Conservation (phyloP, 176 grass and related monocot species). For the Triticum timopheevii region DNA sequence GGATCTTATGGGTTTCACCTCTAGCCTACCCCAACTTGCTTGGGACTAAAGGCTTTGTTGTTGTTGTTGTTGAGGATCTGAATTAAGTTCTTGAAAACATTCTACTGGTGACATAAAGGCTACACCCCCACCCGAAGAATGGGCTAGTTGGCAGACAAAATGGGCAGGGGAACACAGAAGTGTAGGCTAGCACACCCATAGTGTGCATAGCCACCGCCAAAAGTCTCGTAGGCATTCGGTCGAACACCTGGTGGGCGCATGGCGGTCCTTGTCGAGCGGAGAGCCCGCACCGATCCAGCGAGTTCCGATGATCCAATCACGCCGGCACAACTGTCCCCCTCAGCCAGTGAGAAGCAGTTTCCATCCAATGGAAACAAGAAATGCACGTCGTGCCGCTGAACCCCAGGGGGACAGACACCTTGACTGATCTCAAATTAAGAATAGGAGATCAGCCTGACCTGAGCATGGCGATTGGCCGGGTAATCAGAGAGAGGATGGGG, state of each 20-base stretch:
- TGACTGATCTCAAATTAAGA: not conserved
- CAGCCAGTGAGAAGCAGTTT: not conserved
- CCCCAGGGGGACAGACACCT: not conserved
- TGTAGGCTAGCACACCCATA: not conserved
- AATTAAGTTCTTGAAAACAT: not conserved
- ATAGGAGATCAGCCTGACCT: constrained; percentile 11
- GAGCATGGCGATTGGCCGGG: constrained; percentile 11
- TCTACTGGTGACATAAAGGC: not conserved
- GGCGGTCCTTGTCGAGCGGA: not conserved
- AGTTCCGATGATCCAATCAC: not conserved
- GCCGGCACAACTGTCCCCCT: not conserved
- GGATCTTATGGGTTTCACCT: too few relatives aligned
- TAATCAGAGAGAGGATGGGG: not conserved
- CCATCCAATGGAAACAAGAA: constrained; percentile 5
- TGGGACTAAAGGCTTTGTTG: too few relatives aligned
- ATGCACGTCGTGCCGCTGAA: constrained; percentile 16
- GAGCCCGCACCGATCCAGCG: not conserved
- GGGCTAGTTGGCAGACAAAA: not conserved
- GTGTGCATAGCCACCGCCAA: not conserved
- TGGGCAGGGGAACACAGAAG: not conserved
- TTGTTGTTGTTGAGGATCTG: not conserved
- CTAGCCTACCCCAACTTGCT: too few relatives aligned
- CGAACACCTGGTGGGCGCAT: constrained; percentile 5
- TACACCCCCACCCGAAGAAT: not conserved
- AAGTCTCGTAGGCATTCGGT: constrained; percentile 6